Base-by-base conservation (phyloP, 2,329 filamentous ascomycete genomes). In the Apiospora rasikravindrae region DNA sequence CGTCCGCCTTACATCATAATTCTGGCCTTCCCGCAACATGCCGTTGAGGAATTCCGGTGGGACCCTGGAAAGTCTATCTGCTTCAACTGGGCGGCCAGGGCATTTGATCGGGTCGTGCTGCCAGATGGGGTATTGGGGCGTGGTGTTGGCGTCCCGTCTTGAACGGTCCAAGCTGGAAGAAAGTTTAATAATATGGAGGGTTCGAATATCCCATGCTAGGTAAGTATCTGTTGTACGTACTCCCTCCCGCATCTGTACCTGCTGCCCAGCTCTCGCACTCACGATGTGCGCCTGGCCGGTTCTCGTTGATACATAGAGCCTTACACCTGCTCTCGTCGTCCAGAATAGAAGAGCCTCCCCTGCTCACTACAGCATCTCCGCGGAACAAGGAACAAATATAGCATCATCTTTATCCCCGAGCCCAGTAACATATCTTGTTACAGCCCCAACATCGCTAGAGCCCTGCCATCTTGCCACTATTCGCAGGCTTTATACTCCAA, bases 111-210 rank as follows among this genome's bases (percentile, higher is more conserved):
- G 33, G 5, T 64, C 33, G 19, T 64, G 29, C 33, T 40, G 10
- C 57, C 57, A 64, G 33, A 40, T 29, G 11, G 11, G 10, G 57
- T n/a, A 2, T 40, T 29, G 11, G 11, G 10, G 57, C n/a, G 4
- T 40, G 57, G 57, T 33, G 19, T 37, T 22, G 33, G 22, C 22
- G 19, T 40, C 57, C 57, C 33, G 57, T 40, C 53, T 33, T 61
- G 53, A 61, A 37, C 6, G 29, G 53, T 61, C 57, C 57, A 64
- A 64, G 57, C 57, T 40, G 57, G 57, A 64, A 40, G 22, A 19
- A 64, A 64, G 29, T 8, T 19, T 40, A 64, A 64, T 40, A 40
- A 37, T 64, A 64, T 64, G 57, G 57, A 64, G 33, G 33, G 5
- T 37, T 37, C 33, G 33, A 37, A 6, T 37, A 37, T 37, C 33